These are phyloP conservation scores for Xylaria sp. DNA, from an alignment of 2,329 filamentous ascomycete species.

Conservation along the genomic window DNA sequence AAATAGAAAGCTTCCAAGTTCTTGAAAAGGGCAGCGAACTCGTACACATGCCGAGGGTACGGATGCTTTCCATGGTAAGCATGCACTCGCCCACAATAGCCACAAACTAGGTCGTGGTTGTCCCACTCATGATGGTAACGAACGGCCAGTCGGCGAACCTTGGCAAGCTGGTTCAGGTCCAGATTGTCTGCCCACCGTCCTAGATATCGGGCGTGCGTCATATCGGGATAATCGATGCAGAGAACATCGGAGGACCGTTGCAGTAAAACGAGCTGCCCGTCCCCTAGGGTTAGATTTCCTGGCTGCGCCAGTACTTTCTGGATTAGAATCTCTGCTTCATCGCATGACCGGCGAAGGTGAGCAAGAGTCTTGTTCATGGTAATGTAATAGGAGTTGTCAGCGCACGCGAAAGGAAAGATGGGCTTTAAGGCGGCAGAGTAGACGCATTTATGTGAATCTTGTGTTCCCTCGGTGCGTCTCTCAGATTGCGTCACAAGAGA, in stretches of 20 bases:
- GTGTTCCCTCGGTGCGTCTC: background rate
- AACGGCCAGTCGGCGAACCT: slow-evolving; percentile 55
- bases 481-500: background rate
- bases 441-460: slow-evolving; percentile 3
- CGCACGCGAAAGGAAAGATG: slow-evolving; percentile 39
- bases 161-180: slow-evolving; percentile 45
- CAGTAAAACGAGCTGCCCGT: slow-evolving; percentile 43
- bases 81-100: slow-evolving; percentile 51
- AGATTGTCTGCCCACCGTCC: slow-evolving; percentile 44
- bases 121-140: slow-evolving; percentile 58
- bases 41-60: slow-evolving; percentile 57
- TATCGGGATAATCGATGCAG: slow-evolving; percentile 49
- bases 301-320: slow-evolving; percentile 36
- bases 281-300: slow-evolving; percentile 44
- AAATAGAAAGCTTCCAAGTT: slow-evolving; percentile 59
- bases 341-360: slow-evolving; percentile 43
- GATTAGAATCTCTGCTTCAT: slow-evolving; percentile 42
- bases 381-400: slow-evolving; percentile 49
- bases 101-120: slow-evolving; percentile 48
- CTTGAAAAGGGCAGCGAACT: slow-evolving; percentile 56
- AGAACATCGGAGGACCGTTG: slow-evolving; percentile 46
- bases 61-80: slow-evolving; percentile 43
- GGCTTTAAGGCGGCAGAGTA: slow-evolving; percentile 42
- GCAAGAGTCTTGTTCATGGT: slow-evolving; percentile 42
- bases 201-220: slow-evolving; percentile 34